Conservation (phyloP, 345 rosid species). For the Gossypium longicalyx region DNA sequence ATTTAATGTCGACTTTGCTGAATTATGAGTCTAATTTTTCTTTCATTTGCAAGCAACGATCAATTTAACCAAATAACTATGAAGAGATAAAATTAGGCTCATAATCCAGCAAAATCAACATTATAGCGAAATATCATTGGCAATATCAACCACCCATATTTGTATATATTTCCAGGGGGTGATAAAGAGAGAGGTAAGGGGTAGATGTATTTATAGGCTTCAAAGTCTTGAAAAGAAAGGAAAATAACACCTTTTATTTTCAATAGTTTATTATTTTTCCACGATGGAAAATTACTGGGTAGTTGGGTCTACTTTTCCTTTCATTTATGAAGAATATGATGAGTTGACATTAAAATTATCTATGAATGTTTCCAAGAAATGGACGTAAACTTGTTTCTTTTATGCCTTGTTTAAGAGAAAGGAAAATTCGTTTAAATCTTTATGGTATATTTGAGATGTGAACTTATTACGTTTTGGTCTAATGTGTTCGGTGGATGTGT, state of each 20-base stretch:
- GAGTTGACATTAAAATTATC: background rate
- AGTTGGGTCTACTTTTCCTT: background rate
- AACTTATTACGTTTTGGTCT: background rate
- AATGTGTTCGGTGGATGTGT: background rate
- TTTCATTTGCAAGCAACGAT: too few species aligned
- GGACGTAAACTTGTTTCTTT: background rate
- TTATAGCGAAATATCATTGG: too few species aligned
- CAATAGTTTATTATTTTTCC: background rate
- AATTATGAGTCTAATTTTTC: background rate
- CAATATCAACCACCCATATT: too few species aligned
- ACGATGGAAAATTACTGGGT: background rate
- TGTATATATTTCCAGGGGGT: too few species aligned
- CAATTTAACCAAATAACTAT: too few species aligned
- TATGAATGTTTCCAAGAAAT: background rate
- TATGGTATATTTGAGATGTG: background rate
- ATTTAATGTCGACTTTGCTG: background rate
- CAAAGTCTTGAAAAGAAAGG: background rate
- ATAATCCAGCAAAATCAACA: too few species aligned
- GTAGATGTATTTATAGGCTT: background rate
- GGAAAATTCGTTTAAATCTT: background rate
- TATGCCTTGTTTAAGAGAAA: background rate
- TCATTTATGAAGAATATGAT: background rate
- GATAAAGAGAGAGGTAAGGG: too few species aligned
- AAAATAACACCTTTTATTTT: background rate
- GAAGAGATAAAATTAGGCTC: too few species aligned